Evolutionary conservation across 2,329 filamentous ascomycete species (phyloP), one percentile per base, ranked within the genome.

Genomic region (Fusarium nematophilum): DNA sequence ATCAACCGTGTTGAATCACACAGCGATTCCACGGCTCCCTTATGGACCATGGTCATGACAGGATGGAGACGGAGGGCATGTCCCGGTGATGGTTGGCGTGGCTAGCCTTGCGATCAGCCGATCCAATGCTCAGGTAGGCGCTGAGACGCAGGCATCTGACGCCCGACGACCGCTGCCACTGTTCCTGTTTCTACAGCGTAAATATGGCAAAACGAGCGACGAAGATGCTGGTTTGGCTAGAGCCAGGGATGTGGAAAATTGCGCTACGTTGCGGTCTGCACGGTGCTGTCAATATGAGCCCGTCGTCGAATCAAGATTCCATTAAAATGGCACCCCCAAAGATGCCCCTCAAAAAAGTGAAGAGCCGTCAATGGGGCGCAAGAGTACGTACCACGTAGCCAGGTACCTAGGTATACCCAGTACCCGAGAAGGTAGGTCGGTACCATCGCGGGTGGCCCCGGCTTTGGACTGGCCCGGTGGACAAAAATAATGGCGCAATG

Each of bases 281-380:
- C 40, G 27, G 55, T 64, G 54, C 54, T 67, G 59, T 67, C 58
- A 55, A 55, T 44, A 65, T 50, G 36, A 55, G 65, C 21, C 21
- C 21, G 21, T 66, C 59, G 66, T 68, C 66, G 62, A 67, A 69
- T 68, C 66, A 68, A 69, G 67, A 70, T 64, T 66, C 55, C 59
- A 67, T 63, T 61, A 59, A 62, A 49, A 57, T 51, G 48, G 53
- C 52, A 63, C 47, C 55, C 58, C 67, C 58, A 54, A 59, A 60
- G 48, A 62, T 62, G 59, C 53, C 47, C 59, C 59, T 62, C 59
- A 51, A 55, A 60, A 46, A 55, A 59, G 23, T 59, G 47, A 64
- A 63, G 50, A 45, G 60, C 49, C 61, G 64, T 21, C 21, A 21
- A 21, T 67, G 64, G 64, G 61, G 64, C 61, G n/a, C n/a, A n/a